phyloP scores from a whole-genome alignment of 805 yeast genomes.

The Jamesozyma lodderae region DNA sequence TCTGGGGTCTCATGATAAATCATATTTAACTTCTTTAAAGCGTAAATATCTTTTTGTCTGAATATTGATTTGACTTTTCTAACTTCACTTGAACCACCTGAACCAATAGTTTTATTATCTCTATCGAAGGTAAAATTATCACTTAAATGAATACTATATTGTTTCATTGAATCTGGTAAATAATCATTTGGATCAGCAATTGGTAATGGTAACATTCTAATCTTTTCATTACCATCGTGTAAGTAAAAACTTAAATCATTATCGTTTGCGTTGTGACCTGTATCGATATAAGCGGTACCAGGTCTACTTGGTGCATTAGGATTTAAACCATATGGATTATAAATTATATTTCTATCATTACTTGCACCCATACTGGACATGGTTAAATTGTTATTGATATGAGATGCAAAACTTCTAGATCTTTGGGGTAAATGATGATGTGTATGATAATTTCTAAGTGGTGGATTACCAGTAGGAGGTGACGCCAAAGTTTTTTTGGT shows the following conservation, averaged over 20 bases:
- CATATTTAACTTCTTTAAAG: slow-evolving; percentile 56
- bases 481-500: background rate
- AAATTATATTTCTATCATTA: slow-evolving; percentile 37
- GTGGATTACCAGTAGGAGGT: no score
- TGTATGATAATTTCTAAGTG: slow-evolving; percentile 7
- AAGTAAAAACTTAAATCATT: slow-evolving; percentile 26
- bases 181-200: slow-evolving; percentile 55
- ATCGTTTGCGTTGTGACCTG: slow-evolving; percentile 7
- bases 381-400: slow-evolving; percentile 4
- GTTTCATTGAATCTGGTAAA: slow-evolving; percentile 46
- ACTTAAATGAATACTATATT: slow-evolving; percentile 40
- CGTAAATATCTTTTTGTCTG: slow-evolving; percentile 39
- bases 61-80: slow-evolving; percentile 37
- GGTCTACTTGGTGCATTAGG: slow-evolving; percentile 10
- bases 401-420: slow-evolving; percentile 10
- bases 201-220: slow-evolving; percentile 50
- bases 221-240: slow-evolving; percentile 31
- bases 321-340: slow-evolving; percentile 53
- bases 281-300: slow-evolving; percentile 10
- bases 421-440: slow-evolving; percentile 9
- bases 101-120: slow-evolving; percentile 47
- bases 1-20: slow-evolving; percentile 55
- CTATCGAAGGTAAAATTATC: slow-evolving; percentile 46
- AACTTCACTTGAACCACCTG: slow-evolving; percentile 68
- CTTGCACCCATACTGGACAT: background rate